Percentiles rank a stretch among this genome's conserved stretches.
phyloP scores from a whole-genome alignment of 2,329 filamentous ascomycete species.

The Coniochaeta sp. region DNA sequence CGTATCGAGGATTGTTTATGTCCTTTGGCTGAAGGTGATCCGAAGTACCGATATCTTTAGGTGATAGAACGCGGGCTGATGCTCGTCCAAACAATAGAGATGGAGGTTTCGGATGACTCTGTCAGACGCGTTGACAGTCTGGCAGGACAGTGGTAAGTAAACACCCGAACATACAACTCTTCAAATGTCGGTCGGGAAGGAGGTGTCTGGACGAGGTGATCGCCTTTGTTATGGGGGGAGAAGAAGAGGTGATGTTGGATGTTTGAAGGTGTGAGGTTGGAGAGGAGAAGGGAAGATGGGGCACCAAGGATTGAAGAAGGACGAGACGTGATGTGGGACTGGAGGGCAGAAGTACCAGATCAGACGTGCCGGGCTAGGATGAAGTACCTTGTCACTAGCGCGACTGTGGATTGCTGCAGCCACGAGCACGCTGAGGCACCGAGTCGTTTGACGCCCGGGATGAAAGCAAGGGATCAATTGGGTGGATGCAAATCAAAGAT shows the following conservation, averaged over 20 bases:
- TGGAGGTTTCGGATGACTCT: neutral
- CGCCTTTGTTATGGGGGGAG: constrained; percentile 18
- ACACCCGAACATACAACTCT: neutral
- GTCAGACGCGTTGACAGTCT: neutral
- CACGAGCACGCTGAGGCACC: neutral
- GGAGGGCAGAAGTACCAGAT: constrained; percentile 13
- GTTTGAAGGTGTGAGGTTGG: constrained; percentile 13
- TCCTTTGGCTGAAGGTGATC: neutral
- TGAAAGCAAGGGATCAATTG: neutral
- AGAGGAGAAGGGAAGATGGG: constrained; percentile 13
- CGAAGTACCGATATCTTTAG: constrained; percentile 1
- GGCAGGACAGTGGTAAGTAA: neutral
- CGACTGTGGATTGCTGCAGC: constrained; percentile 4
- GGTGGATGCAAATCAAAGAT: too few relatives aligned
- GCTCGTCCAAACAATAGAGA: constrained; percentile 2
- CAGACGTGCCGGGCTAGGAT: constrained; percentile 14
- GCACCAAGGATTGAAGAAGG: constrained; percentile 6
- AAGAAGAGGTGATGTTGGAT: constrained; percentile 12
- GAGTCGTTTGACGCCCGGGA: neutral
- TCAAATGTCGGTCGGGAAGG: constrained; percentile 8
- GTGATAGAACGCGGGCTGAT: constrained; percentile 1
- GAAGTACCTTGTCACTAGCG: constrained; percentile 17
- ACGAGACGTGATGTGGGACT: constrained; percentile 13
- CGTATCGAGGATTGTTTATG: neutral
- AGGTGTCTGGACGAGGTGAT: constrained; percentile 11